Evolutionary conservation across 2,329 filamentous ascomycete genomes (phyloP).

Genomic region (Salinomyces thailandicus): DNA sequence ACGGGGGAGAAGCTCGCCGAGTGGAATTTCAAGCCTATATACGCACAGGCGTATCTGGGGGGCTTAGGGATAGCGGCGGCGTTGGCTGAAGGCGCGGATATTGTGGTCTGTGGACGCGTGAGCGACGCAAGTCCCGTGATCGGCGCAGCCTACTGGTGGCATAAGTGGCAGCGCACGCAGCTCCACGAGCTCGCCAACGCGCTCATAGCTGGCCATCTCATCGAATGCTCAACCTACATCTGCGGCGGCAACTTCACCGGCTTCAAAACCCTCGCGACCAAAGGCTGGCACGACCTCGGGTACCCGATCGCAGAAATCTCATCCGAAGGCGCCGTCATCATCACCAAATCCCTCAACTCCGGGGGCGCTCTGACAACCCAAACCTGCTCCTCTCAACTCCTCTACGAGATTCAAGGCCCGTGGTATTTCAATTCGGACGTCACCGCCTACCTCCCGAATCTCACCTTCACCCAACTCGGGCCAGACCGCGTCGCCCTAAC

Average conservation of each 20-base stretch:
- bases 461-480: slow-evolving; percentile 43
- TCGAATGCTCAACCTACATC: slow-evolving; percentile 35
- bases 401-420: slow-evolving; percentile 47
- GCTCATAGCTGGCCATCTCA: slow-evolving; percentile 34
- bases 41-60: slow-evolving; percentile 33
- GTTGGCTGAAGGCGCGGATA: slow-evolving; percentile 32
- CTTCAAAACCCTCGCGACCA: slow-evolving; percentile 28
- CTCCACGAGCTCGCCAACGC: slow-evolving; percentile 32
- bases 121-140: slow-evolving; percentile 36
- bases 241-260: slow-evolving; percentile 36
- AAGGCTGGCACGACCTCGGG: slow-evolving; percentile 34
- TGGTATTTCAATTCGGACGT: slow-evolving; percentile 51
- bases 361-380: slow-evolving; percentile 34
- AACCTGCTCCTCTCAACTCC: slow-evolving; percentile 42
- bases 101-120: slow-evolving; percentile 36
- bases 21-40: slow-evolving; percentile 23
- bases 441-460: slow-evolving; percentile 40
- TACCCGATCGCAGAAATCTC: slow-evolving; percentile 29
- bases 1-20: slow-evolving; percentile 30
- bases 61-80: slow-evolving; percentile 34
- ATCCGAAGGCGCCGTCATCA: slow-evolving; percentile 26
- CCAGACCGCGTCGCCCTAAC: slow-evolving; percentile 40
- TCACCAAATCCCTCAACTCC: slow-evolving; percentile 29
- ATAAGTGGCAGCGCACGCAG: slow-evolving; percentile 31
- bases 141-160: slow-evolving; percentile 36